Evolutionary conservation across 73 alveolate genomes (phyloP).

Genomic region (Paramecium caudatum): DNA sequence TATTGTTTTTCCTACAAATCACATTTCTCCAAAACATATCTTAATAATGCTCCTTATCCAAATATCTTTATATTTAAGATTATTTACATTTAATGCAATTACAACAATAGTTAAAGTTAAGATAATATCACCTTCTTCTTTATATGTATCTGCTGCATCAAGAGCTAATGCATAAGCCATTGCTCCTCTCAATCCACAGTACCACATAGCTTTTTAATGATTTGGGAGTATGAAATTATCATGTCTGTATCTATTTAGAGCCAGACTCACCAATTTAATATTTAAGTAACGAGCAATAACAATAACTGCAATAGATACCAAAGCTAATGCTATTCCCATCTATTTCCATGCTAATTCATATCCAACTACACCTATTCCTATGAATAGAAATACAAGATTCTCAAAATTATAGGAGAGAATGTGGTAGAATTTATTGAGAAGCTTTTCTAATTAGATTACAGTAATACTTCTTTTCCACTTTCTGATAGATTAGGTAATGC

Average conservation of each 20-base stretch:
- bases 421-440: slow-evolving; percentile 82
- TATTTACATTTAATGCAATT: slow-evolving; percentile 72
- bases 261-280: slow-evolving; percentile 75
- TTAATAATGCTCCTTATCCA: slow-evolving; percentile 50
- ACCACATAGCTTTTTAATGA: slow-evolving; percentile 83
- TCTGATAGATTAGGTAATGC: slow-evolving; percentile 88
- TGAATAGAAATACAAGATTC: slow-evolving; percentile 86
- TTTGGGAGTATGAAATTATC: slow-evolving; percentile 67
- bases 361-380: slow-evolving; percentile 92
- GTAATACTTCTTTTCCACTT: slow-evolving; percentile 72
- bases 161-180: slow-evolving; percentile 95
- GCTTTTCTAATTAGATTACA: slow-evolving; percentile 9
- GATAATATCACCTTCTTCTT: slow-evolving; percentile 79
- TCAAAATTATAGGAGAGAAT: slow-evolving; percentile 85
- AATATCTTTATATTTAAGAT: slow-evolving; percentile 25
- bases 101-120: slow-evolving; percentile 79
- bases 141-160: slow-evolving; percentile 75
- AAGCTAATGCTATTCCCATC: slow-evolving; percentile 78
- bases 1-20: slow-evolving; percentile 22
- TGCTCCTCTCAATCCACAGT: slow-evolving; percentile 92
- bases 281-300: slow-evolving; percentile 81
- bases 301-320: slow-evolving; percentile 75
- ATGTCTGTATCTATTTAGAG: slow-evolving; percentile 78
- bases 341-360: slow-evolving; percentile 80
- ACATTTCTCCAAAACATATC: background rate